Base-by-base conservation (phyloP, 78 protist genomes). In the Dictyostelium citrinum region DNA sequence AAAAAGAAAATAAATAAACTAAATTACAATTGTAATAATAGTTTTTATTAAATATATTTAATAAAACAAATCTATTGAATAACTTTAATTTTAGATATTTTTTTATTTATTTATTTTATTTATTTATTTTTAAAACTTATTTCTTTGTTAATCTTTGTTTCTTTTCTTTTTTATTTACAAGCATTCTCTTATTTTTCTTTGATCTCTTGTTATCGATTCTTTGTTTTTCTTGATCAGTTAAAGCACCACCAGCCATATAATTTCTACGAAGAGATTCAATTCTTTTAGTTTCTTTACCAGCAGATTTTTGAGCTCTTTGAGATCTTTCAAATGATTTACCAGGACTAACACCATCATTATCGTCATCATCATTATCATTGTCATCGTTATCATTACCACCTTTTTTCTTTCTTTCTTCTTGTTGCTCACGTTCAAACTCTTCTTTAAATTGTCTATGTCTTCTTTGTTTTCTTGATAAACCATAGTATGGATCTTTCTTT, bases 401-500 rank as follows among this genome's bases (percentile, higher is more conserved):
- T 16, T 43, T 27, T n/a, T 58, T 39, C 64, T 76, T 29, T 33
- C 31, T 46, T 29, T 78, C 58, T 58, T 88, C 93, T 20, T n/a
- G 43, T 37, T 37, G 16, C n/a, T 88, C 93, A 61, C 81, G 49
- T 39, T 81, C 93, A 27, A 67, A 41, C 39, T 88, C 93, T n/a
- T 88, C 93, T 64, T 76, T 81, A 61, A 77, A 72, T 55, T 60
- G 70, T 70, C 51, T 78, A 27, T 76, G 71, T 78, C 93, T 76
- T 45, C 80, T 67, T 79, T 88, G 75, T 60, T 79, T 76, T 64
- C 93, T 67, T 5, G 93, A 88, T 12, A 88, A 33, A 79, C 93
- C 93, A 33, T 45, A 61, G 43, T 88, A 88, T 24, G 93, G 93
- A 79, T 88, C 93, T 39, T 79, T 55, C 29, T n/a, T 39, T 78